Evolutionary conservation across 1,139 yeast species (phyloP), one percentile per base, ranked within the genome.

Genomic region (Scheffersomyces cryptocercus): DNA sequence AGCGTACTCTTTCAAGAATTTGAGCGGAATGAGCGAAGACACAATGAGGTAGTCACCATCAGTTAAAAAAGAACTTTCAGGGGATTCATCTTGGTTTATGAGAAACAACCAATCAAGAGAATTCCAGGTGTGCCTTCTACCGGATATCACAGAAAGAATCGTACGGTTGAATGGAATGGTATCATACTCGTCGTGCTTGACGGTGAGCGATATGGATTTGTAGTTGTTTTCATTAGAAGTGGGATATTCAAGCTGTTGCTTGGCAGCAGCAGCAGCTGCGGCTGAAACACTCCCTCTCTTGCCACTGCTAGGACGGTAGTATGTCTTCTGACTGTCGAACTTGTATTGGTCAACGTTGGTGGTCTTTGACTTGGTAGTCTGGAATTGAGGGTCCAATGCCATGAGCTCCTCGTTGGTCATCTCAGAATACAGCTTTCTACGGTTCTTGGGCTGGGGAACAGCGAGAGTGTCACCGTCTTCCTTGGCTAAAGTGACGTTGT

Each of bases 321-420:
- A 70, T 0, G 73, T 68, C 36, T 63, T 64, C 41, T 65, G 70
- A 31, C 64, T 60, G 55, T 73, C 77, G 49, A 74, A 74, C 50
- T 71, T 72, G 55, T 70, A 73, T 46, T 65, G 59, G 44, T 67
- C 66, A 39, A 73, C 57, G 40, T 70, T 64, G 13, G 66, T 53
- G 3, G 61, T 55, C 43, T 61, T 68, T 8, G 70, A 61, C 46
- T 58, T 62, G 10, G 74, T 63, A 26, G 65, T 54, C 46, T 47
- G 51, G 53, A 70, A 83, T 53, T 81, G 86, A 2, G 79, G 72
- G 59, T 84, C 90, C 54, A 83, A 61, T 4, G 77, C 81, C 55
- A 82, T 64, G 40, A 85, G 65, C 58, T 85, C 89, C 50, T 80
- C 85, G 55, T 79, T 73, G 3, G 85, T 73, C 87, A 85, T 79